A percentile compares a stretch with the other conserved stretches of the same genome.
phyloP scores from a whole-genome alignment of 2,329 filamentous ascomycete genomes.

The Alternaria ventricosa region DNA sequence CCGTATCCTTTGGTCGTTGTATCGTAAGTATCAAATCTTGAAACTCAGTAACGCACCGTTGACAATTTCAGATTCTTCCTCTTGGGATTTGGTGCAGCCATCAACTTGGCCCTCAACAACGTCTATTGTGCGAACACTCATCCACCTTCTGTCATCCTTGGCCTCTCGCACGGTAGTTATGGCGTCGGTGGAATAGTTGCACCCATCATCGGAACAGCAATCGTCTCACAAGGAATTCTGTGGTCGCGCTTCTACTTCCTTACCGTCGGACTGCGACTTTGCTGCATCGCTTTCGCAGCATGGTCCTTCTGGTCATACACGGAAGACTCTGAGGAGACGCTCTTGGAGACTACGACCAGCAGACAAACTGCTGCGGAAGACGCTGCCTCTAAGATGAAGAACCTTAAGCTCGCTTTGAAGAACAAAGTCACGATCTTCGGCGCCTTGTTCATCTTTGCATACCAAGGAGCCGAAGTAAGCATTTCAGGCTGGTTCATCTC shows the following conservation, averaged over 20 bases:
- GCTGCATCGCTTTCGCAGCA: constrained; percentile 64
- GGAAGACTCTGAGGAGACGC: constrained; percentile 59
- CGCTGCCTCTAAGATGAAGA: constrained; percentile 56
- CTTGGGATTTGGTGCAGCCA: constrained; percentile 61
- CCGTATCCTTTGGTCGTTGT: constrained; percentile 73
- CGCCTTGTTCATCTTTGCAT: constrained; percentile 82
- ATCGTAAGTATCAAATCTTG: constrained; percentile 38
- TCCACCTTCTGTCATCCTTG: constrained; percentile 61
- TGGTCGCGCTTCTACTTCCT: constrained; percentile 80
- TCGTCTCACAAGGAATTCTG: constrained; percentile 66
- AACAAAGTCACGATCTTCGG: constrained; percentile 72
- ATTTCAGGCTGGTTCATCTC: constrained; percentile 88
- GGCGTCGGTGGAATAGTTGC: constrained; percentile 62
- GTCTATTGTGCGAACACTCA: constrained; percentile 63
- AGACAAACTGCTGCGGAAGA: constrained; percentile 43
- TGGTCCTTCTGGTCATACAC: constrained; percentile 77
- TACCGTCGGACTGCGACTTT: constrained; percentile 63
- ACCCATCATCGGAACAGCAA: constrained; percentile 75
- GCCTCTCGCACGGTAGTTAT: constrained; percentile 70
- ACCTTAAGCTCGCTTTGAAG: constrained; percentile 58
- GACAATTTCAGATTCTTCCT: constrained; percentile 66
- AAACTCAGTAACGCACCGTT: constrained; percentile 1
- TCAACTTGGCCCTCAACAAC: constrained; percentile 63
- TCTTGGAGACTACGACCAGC: constrained; percentile 55
- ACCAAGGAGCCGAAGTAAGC: constrained; percentile 83